These are phyloP conservation scores for Blastobotrys muscicola DNA, from an alignment of 805 yeast species.

Conservation along the genomic window DNA sequence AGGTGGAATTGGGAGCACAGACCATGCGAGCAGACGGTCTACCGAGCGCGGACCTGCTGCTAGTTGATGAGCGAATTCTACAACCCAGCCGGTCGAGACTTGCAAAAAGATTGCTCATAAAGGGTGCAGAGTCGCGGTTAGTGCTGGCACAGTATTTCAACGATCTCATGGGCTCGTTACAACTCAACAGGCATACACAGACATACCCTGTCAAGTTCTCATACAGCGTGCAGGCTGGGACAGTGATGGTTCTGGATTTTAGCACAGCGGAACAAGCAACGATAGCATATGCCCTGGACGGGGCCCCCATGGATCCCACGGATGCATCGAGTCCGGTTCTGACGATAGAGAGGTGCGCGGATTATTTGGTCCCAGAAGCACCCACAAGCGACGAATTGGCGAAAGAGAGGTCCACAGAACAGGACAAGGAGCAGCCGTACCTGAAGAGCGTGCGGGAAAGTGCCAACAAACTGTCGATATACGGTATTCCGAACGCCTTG, in stretches of 20 bases:
- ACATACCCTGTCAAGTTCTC: slow-evolving; percentile 4
- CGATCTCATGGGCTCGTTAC: slow-evolving; percentile 4
- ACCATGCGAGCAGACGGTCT: neutral
- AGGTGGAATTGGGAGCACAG: neutral
- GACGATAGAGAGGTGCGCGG: slow-evolving; percentile 31
- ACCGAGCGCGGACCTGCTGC: neutral
- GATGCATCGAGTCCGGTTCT: slow-evolving; percentile 22
- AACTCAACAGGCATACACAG: slow-evolving; percentile 5
- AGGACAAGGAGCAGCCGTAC: slow-evolving; percentile 3
- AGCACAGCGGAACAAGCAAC: slow-evolving; percentile 47
- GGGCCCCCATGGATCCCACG: slow-evolving; percentile 8
- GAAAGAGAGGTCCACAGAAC: slow-evolving; percentile 10
- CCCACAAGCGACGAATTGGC: neutral
- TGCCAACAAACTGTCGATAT: slow-evolving; percentile 37
- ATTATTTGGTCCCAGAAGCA: slow-evolving; percentile 32
- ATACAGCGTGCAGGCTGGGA: slow-evolving; percentile 1
- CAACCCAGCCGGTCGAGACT: slow-evolving; percentile 4
- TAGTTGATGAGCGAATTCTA: neutral
- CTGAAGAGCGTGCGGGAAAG: slow-evolving; percentile 7
- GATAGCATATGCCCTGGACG: slow-evolving; percentile 35
- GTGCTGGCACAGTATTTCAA: slow-evolving; percentile 5
- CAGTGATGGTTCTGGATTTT: slow-evolving; percentile 41
- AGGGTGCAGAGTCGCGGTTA: neutral
- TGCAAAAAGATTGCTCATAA: slow-evolving; percentile 1
- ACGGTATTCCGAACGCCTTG: slow-evolving; percentile 35